Evolutionary conservation across 371 early-diverging fungal genomes (phyloP), one percentile per base, ranked within the genome.

Genomic region (Mortierella sp.): DNA sequence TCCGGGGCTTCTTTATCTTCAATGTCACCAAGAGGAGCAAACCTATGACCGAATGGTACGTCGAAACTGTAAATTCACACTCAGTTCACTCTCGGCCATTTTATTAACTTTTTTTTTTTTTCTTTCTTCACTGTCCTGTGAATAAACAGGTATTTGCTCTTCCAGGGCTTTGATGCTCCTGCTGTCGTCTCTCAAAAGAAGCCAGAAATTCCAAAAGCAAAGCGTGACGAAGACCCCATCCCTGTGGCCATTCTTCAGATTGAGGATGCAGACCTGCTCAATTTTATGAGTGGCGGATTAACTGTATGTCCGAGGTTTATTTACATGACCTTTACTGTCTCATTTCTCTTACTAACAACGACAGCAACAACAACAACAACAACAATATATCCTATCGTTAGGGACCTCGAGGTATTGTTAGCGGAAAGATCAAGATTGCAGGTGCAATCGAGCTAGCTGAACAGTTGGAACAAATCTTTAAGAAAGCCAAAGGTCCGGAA

Each of bases 371-470:
- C n/a, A n/a, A n/a, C n/a, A 33, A n/a, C 13, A 15, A 7, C 24
- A 15, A 6, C 11, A 48, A 8, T 2, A 24, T 7, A 28, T 28
- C 28, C 28, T 58, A 13, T 36, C 15, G 5, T 11, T 41, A 77
- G 78, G 79, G 79, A 40, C 66, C 79, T 11, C 79, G 79, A 16
- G 79, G 74, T 11, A 79, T 79, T 62, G 71, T 79, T 38, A 79
- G 71, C 19, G 79, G 79, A 47, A 79, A 79, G 65, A 79, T 79
- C 71, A 79, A 79, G 74, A 79, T 79, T 64, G 79, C 79, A 41
- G 79, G 79, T 9, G 79, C 79, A 22, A 70, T 79, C 48, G 79
- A 79, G 36, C 40, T 79, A 58, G 79, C 79, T 7, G 79, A 79
- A 58, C 64, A 79, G 16, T 45, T 79, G 71, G 79, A 79, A 65